Base-by-base conservation (phyloP, 192 early-diverging fungal genomes). In the Coemansia sp. region DNA sequence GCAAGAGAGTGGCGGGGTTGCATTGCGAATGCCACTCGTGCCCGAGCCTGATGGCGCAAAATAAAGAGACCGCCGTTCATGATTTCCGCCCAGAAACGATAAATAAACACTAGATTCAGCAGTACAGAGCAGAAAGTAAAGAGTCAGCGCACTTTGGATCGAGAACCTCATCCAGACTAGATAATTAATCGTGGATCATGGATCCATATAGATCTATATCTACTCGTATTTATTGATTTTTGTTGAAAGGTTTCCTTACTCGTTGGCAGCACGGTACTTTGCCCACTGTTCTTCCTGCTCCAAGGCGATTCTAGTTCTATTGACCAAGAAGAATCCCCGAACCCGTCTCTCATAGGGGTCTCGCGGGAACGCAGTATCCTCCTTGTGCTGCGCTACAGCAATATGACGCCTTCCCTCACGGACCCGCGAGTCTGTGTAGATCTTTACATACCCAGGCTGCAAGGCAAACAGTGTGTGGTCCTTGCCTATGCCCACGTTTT, bases 391-490 rank as follows among this genome's bases (percentile, higher is more conserved):
- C 1, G 88, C 78, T 9, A 93, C 89, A 11, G 89, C 90, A 69
- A 93, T 86, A 76, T 81, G 88, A 32, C 89, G 85, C 42, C 89
- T 84, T 50, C 84, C 86, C 66, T 90, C 63, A 35, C 79, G 76
- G 67, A 76, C 89, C 62, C 85, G 81, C 53, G 87, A 86, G 59
- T 92, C 87, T 38, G 79, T 84, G 63, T 94, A 94, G 42, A 92
- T 89, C 66, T 85, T 87, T n/a, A 94, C 90, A 55, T 82, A 92
- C 13, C 92, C 92, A 1, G 89, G 87, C 46, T 87, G 81, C 35
- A 88, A 63, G 16, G 92, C 92, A 74, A 75, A 92, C 46, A 92
- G 68, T 17, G 92, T 94, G 75, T 90, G 90, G 76, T 94, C 92
- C 68, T 89, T 89, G 65, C 92, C 92, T 59, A 91, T 88, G 14